These are phyloP conservation scores for Heliophila coronopifolia DNA, from an alignment of 441 rosid species.

Conservation along the genomic window DNA sequence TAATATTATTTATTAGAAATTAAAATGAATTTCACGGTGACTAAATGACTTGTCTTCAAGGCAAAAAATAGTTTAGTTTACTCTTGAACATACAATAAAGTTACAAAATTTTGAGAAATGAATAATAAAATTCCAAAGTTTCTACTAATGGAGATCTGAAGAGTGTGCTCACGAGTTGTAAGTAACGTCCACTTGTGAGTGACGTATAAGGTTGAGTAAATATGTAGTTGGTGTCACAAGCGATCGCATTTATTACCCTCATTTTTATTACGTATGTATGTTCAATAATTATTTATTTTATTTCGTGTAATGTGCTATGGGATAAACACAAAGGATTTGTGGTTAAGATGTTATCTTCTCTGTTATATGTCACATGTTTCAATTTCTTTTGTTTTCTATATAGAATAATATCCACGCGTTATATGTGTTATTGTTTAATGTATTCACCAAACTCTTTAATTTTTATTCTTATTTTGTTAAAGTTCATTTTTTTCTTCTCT, in stretches of 20 bases:
- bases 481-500: background rate
- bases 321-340: constrained; percentile 2
- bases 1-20: background rate
- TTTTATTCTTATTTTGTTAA: too few relatives aligned
- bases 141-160: constrained; percentile 18
- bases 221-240: constrained; percentile 27
- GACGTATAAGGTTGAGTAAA: constrained; percentile 27
- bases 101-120: background rate
- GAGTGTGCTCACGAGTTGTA: constrained; percentile 18
- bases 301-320: background rate
- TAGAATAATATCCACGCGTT: constrained; percentile 1
- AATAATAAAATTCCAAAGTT: background rate
- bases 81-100: background rate
- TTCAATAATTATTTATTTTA: background rate
- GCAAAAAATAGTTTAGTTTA: background rate
- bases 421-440: constrained; percentile 23
- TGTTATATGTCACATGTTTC: constrained; percentile 20
- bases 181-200: constrained; percentile 13
- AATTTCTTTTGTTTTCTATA: constrained; percentile 3
- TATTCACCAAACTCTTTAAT: constrained; percentile 13
- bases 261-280: background rate
- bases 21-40: background rate
- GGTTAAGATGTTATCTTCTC: background rate
- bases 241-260: constrained; percentile 23
- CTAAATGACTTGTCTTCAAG: background rate